These are phyloP conservation scores for Yarrowia osloensis DNA, from an alignment of 805 yeast species.

Conservation along the genomic window DNA sequence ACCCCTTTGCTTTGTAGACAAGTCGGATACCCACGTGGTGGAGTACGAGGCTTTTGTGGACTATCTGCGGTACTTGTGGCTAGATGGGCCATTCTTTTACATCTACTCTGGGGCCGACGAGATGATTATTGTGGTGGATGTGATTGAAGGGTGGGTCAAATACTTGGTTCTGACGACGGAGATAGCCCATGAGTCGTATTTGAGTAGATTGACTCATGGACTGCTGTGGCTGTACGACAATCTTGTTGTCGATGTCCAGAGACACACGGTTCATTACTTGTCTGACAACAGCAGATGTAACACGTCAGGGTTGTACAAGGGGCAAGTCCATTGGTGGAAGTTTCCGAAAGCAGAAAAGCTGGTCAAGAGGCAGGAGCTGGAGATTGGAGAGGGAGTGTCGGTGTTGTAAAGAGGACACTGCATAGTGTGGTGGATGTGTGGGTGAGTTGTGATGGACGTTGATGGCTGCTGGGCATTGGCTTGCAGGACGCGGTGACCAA, in stretches of 20 bases:
- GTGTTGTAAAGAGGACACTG: neutral
- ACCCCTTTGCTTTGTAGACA: constrained; percentile 1
- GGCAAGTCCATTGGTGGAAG: constrained; percentile 7
- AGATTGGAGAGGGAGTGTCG: neutral
- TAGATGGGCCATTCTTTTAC: constrained; percentile 2
- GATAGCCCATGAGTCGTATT: neutral
- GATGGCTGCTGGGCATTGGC: no score
- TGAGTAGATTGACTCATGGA: neutral
- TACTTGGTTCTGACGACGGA: neutral
- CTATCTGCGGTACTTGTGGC: constrained; percentile 1
- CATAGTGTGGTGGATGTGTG: no score
- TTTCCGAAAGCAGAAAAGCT: neutral
- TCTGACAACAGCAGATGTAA: neutral
- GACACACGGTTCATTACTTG: neutral
- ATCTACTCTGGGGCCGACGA: neutral
- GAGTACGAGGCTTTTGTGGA: constrained; percentile 9
- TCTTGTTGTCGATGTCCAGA: neutral
- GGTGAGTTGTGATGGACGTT: no score
- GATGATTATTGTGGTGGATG: constrained; percentile 4
- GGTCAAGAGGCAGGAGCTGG: neutral
- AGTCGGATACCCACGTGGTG: neutral
- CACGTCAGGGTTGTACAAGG: neutral
- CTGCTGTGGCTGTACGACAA: neutral
- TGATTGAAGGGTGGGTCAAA: neutral
- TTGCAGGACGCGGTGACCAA: no score